Conservation (phyloP, 2,329 filamentous ascomycete species). For the Pseudocercospora cruenta region DNA sequence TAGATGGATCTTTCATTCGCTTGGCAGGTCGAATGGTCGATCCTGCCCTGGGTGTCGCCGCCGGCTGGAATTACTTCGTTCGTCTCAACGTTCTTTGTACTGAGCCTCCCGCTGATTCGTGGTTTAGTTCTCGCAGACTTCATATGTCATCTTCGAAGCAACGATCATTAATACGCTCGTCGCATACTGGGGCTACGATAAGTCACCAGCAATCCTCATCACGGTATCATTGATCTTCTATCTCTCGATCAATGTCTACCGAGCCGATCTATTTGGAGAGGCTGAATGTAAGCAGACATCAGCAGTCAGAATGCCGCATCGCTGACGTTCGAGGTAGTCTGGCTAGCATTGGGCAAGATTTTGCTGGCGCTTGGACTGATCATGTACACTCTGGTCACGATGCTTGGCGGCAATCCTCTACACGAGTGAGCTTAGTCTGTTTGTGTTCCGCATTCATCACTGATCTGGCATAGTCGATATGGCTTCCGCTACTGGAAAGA, state of each 20-base stretch:
- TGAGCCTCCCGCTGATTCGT: neutral
- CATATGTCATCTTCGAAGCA: conserved; percentile 28
- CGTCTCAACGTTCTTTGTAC: conserved; percentile 27
- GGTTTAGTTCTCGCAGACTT: neutral
- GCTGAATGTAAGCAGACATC: neutral
- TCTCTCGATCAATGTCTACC: neutral
- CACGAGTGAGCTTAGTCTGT: conserved; percentile 59
- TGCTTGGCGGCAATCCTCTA: conserved; percentile 76
- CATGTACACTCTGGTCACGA: conserved; percentile 77
- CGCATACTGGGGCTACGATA: conserved; percentile 55
- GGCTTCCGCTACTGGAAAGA: conserved; percentile 71
- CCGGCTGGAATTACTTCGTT: conserved; percentile 35
- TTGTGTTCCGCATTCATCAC: too few species aligned
- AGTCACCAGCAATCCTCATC: neutral
- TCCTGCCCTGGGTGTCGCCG: conserved; percentile 44
- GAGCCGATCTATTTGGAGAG: neutral
- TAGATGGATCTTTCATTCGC: conserved; percentile 63
- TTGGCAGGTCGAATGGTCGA: conserved; percentile 77
- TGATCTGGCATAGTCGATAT: conserved; percentile 51
- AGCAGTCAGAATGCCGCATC: neutral
- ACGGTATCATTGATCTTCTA: neutral
- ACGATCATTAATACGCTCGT: conserved; percentile 64
- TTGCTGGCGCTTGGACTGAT: conserved; percentile 72
- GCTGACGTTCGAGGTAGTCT: conserved; percentile 60
- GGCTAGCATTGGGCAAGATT: conserved; percentile 60